A percentile compares a stretch with the other conserved stretches of the same genome.
These are phyloP conservation scores for Diatrype stigma DNA, from an alignment of 2,329 filamentous ascomycete genomes.

Conservation along the genomic window DNA sequence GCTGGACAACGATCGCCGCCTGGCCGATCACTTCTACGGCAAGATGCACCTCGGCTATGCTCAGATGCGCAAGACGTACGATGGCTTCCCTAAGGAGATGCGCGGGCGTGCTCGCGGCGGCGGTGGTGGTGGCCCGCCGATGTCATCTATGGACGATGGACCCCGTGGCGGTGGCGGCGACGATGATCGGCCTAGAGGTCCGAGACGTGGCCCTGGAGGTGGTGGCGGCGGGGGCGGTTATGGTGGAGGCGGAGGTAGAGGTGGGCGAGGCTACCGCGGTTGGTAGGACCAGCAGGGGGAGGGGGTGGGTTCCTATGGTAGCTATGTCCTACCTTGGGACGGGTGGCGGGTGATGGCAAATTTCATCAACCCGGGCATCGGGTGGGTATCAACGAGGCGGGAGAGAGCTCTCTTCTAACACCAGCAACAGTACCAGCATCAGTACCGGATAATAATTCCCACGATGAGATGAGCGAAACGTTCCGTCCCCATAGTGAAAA, in stretches of 20 bases:
- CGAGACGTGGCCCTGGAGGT: conserved; percentile 51
- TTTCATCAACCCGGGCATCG: too few species aligned
- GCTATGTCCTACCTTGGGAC: too few species aligned
- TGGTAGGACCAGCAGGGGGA: conserved; percentile 31
- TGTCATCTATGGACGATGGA: conserved; percentile 41
- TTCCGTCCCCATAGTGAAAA: too few species aligned
- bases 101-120: conserved; percentile 62
- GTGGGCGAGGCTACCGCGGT: conserved; percentile 39
- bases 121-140: conserved; percentile 51
- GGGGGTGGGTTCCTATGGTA: too few species aligned
- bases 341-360: too few species aligned
- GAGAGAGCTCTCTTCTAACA: too few species aligned
- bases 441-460: too few species aligned
- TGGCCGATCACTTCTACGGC: conserved; percentile 97
- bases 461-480: too few species aligned
- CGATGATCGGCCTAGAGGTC: conserved; percentile 43
- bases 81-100: conserved; percentile 81
- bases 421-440: too few species aligned
- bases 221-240: conserved; percentile 48
- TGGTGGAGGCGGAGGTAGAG: conserved; percentile 32
- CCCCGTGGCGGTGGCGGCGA: conserved; percentile 43
- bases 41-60: conserved; percentile 99
- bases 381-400: too few species aligned
- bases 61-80: conserved; percentile 93
- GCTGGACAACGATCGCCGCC: conserved; percentile 86